Evolutionary conservation across 139 green algal genomes (phyloP).

Genomic region (Dunaliella sp.): DNA sequence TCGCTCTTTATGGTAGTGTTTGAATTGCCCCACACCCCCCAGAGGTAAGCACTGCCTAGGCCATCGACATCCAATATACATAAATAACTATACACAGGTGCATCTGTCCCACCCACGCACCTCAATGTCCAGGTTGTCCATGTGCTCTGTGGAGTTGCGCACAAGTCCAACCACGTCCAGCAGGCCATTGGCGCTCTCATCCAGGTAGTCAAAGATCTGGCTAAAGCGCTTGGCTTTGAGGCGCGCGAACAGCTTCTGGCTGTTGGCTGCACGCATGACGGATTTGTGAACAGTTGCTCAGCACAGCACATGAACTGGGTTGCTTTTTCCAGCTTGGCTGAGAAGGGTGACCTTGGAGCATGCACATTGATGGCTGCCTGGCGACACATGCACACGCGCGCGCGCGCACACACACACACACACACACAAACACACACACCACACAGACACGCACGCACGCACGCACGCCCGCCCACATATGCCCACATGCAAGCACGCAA

Average conservation of each 20-base stretch:
- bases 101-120: no score
- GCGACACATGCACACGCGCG: not conserved
- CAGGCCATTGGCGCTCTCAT: slow-evolving; percentile 22
- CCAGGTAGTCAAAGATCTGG: slow-evolving; percentile 80
- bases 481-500: not conserved
- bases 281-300: not conserved
- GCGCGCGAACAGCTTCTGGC: slow-evolving; percentile 52
- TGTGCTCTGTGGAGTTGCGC: slow-evolving; percentile 19
- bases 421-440: not conserved
- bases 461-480: not conserved
- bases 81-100: no score
- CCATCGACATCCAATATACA: no score
- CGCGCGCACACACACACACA: not conserved
- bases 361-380: no score
- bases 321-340: no score
- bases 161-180: slow-evolving; percentile 52
- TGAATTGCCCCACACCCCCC: no score
- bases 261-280: slow-evolving; percentile 20
- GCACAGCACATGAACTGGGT: no score
- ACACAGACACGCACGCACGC: not conserved
- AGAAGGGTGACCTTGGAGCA: no score
- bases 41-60: no score
- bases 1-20: no score
- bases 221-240: slow-evolving; percentile 71
- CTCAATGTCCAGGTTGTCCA: slow-evolving; percentile 60